Conservation (phyloP, 1,284 basidiomycete species). For the Inonotus obliquus region DNA sequence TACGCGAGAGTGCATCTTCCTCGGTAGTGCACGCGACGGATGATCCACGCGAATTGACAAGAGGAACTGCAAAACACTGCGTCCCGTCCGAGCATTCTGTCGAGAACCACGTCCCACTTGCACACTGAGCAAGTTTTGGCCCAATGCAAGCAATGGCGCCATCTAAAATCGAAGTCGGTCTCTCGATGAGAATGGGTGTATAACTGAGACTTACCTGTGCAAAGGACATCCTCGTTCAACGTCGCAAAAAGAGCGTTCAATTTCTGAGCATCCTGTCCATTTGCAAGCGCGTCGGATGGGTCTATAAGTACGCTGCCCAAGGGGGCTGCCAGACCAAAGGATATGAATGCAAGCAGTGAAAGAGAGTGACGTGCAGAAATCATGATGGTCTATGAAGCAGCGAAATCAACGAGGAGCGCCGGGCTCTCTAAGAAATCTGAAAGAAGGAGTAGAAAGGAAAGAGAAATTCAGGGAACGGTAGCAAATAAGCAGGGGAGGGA, state of each 20-base stretch:
- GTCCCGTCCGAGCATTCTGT: conserved; percentile 20
- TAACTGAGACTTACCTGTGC: conserved; percentile 30
- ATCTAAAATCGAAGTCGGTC: conserved; percentile 2
- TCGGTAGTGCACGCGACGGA: conserved; percentile 21
- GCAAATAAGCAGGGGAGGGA: background rate
- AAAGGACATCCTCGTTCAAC: conserved; percentile 32
- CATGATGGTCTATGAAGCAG: background rate
- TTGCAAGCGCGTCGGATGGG: conserved; percentile 20
- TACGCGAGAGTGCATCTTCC: conserved; percentile 21
- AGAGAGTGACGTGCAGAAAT: background rate
- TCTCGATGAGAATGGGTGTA: background rate
- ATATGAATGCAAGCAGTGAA: background rate
- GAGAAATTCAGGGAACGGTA: background rate
- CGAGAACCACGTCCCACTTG: conserved; percentile 19
- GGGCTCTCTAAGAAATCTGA: conserved; percentile 8
- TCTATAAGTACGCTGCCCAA: background rate
- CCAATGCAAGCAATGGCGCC: conserved; percentile 23
- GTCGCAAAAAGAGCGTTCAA: conserved; percentile 35
- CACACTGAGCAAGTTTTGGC: conserved; percentile 24
- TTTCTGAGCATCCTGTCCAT: conserved; percentile 37
- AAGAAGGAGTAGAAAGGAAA: background rate
- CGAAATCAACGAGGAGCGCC: conserved; percentile 6
- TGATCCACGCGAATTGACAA: conserved; percentile 26
- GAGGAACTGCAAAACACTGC: conserved; percentile 25
- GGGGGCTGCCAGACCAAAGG: conserved; percentile 1